Evolutionary conservation across 1,284 basidiomycete genomes (phyloP), one percentile per base, ranked within the genome.

Genomic region (Mycena sp.): DNA sequence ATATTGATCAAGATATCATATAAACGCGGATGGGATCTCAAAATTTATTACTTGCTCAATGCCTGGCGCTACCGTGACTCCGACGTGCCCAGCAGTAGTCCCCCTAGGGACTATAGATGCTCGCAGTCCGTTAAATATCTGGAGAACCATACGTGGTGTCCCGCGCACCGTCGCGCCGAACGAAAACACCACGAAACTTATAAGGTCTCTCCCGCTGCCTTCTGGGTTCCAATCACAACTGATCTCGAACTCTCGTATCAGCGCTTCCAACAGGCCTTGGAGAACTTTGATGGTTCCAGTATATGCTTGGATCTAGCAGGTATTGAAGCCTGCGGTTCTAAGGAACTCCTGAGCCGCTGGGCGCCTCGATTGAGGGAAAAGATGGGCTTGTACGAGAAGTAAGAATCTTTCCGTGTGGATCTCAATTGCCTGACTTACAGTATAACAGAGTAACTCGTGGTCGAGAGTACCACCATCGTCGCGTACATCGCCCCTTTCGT

Each of bases 371-470:
- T 58, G 6, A 26, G 57, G 21, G 9, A 35, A 16, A 58, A 58
- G 11, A 23, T 54, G 16, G 43, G 4, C 23, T 43, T 61, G 17
- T 53, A 21, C 14, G 26, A 25, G 25, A 48, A 26, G 58, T 61
- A 29, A 38, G 50, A 3, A 6, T 5, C 28, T 52, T 9, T 3
- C 4, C 6, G 12, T 9, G 14, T 6, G 2, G 21, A 10, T 2
- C 16, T 5, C 11, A 4, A 1, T 40, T 21, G 16, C 11, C 35
- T 25, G 4, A 44, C 7, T 21, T 7, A 3, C 17, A 5, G 44
- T n/a, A 9, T 19, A 6, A 17, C 32, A 61, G 58, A 41, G 50
- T 53, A 5, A 61, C 54, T 32, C 58, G 35, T 17, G 58, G 58
- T 3, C 50, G 58, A 5, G 12, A 19, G n/a, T 61, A 61, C 28